phyloP scores from a whole-genome alignment of 75 land plant genomes.

The Pinus tabuliformis region DNA sequence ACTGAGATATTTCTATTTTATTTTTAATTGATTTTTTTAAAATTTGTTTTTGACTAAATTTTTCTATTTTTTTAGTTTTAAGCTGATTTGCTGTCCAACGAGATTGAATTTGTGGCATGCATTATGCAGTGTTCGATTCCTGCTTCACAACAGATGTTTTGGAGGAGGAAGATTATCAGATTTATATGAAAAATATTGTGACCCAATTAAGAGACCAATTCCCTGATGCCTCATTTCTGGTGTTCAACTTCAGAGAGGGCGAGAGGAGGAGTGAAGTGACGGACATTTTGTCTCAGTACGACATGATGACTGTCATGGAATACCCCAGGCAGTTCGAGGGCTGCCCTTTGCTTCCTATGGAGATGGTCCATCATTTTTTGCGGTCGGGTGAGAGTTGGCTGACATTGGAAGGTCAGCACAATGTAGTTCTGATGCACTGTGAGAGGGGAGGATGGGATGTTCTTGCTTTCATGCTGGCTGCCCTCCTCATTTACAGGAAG shows the following conservation, averaged over 20 bases:
- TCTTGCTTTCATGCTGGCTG: slow-evolving; percentile 93
- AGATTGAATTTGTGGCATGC: background rate
- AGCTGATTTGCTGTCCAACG: background rate
- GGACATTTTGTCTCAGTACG: slow-evolving; percentile 68
- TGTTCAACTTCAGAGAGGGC: slow-evolving; percentile 86
- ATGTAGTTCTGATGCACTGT: slow-evolving; percentile 91
- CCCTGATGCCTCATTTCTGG: slow-evolving; percentile 87
- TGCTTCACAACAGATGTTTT: slow-evolving; percentile 87
- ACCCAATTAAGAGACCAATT: slow-evolving; percentile 69
- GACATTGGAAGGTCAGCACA: slow-evolving; percentile 76
- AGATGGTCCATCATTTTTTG: slow-evolving; percentile 95
- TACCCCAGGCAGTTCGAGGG: slow-evolving; percentile 96
- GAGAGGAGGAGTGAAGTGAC: slow-evolving; percentile 63
- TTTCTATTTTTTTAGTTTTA: background rate
- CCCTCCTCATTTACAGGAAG: slow-evolving; percentile 82
- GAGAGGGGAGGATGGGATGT: slow-evolving; percentile 98
- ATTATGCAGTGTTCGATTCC: slow-evolving; percentile 68
- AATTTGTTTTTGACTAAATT: background rate
- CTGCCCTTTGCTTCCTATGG: slow-evolving; percentile 86
- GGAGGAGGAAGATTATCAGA: slow-evolving; percentile 78
- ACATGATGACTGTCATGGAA: slow-evolving; percentile 94
- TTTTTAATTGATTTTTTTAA: background rate
- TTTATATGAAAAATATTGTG: slow-evolving; percentile 75
- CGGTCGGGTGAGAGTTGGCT: slow-evolving; percentile 97
- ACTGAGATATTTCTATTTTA: background rate